Conservation (phyloP, 1,284 basidiomycete species). For the Meira miltonrushii region DNA sequence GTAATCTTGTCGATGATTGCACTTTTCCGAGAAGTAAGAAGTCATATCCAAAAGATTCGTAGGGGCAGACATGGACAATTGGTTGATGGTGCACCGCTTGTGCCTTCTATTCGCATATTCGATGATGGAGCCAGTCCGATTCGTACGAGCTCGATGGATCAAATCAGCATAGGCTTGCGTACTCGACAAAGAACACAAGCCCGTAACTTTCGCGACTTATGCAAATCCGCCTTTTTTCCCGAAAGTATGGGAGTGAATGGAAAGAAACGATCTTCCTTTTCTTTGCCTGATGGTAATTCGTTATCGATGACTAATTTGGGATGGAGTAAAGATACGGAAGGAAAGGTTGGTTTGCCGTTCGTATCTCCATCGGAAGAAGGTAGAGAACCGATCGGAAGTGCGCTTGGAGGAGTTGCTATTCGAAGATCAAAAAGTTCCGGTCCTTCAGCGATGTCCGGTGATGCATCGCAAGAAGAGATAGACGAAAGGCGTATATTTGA, state of each 20-base stretch:
- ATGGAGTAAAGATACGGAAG: too few relatives aligned
- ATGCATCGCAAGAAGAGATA: too few relatives aligned
- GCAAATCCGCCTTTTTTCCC: neutral
- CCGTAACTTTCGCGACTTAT: constrained; percentile 4
- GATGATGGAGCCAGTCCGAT: too few relatives aligned
- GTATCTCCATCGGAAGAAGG: too few relatives aligned
- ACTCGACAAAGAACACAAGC: constrained; percentile 7
- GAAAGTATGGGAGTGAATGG: neutral
- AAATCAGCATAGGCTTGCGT: neutral
- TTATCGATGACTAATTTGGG: neutral
- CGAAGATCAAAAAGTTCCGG: too few relatives aligned
- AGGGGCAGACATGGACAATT: neutral
- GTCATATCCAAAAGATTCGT: neutral
- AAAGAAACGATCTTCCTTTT: neutral
- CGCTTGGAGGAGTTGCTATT: too few relatives aligned
- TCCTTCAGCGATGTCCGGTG: too few relatives aligned
- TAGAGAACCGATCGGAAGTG: too few relatives aligned
- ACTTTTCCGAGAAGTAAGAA: neutral
- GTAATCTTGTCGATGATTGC: neutral
- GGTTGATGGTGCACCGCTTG: neutral
- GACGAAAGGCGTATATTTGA: too few relatives aligned
- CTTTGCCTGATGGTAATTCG: neutral
- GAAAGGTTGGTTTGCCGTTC: too few relatives aligned
- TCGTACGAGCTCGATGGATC: neutral
- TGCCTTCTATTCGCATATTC: neutral